A percentile compares a stretch with the other conserved stretches of the same genome.
Evolutionary conservation across 1,284 basidiomycete species (phyloP).

Genomic region (Trichosporon sp.): DNA sequence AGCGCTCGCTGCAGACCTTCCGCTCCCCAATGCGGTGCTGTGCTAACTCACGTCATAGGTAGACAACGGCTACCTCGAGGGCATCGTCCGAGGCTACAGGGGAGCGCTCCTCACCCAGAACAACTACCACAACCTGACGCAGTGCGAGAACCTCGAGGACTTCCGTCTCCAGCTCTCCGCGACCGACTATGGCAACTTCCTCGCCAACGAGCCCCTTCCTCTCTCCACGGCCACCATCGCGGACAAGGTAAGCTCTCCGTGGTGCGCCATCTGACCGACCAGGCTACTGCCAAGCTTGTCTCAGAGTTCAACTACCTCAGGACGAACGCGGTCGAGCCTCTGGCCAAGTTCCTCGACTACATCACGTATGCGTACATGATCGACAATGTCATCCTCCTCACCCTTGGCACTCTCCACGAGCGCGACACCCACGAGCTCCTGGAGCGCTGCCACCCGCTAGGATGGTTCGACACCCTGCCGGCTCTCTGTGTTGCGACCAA

Average conservation of each 20-base stretch:
- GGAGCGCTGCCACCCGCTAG: conserved; percentile 94
- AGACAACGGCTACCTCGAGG: conserved; percentile 80
- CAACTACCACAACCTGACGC: conserved; percentile 90
- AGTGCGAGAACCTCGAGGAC: conserved; percentile 97
- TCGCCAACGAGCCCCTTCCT: conserved; percentile 93
- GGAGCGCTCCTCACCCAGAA: conserved; percentile 80
- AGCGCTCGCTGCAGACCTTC: conserved; percentile 9
- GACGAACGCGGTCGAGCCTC: conserved; percentile 82
- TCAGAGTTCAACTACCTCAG: conserved; percentile 95
- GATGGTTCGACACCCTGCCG: conserved; percentile 97
- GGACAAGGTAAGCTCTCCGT: conserved; percentile 58
- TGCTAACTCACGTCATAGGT: conserved; percentile 55
- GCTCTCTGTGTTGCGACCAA: conserved; percentile 98
- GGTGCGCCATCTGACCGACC: conserved; percentile 4
- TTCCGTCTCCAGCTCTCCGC: conserved; percentile 87
- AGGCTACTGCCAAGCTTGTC: conserved; percentile 86
- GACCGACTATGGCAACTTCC: conserved; percentile 98
- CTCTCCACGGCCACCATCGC: conserved; percentile 91
- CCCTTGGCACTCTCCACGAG: conserved; percentile 95
- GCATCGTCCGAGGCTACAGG: conserved; percentile 91
- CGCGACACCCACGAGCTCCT: conserved; percentile 95
- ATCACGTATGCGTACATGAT: conserved; percentile 99
- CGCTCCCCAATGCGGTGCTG: background rate
- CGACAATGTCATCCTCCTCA: conserved; percentile 96
- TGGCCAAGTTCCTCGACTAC: conserved; percentile 94